Evolutionary conservation across 495 filamentous ascomycete genomes (phyloP), one percentile per base, ranked within the genome.

Genomic region (Podospora conica): DNA sequence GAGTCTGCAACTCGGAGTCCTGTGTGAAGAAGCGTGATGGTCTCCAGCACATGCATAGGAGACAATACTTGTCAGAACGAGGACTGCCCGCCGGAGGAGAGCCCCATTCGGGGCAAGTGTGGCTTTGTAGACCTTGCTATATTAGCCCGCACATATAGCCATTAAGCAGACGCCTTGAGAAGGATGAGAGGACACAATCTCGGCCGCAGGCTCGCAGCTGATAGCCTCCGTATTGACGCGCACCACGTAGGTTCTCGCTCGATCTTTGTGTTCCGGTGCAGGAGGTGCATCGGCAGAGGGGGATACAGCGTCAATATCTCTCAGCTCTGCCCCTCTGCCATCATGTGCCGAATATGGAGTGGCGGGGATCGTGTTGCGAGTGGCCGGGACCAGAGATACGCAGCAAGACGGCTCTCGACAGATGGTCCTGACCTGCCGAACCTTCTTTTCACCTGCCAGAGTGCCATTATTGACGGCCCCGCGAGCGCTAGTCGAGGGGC

Each of bases 101-200:
- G 67, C 59, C 66, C 58, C 33, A 23, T 20, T 53, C 23, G 20
- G 48, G 24, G 63, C 71, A 75, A 66, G 75, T 75, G 65, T 75
- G 65, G 55, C 25, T 59, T 59, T 74, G 65, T 58, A 68, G 74
- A 71, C 69, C 67, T 71, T 65, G 40, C 70, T 78, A 79, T 81
- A 80, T 78, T 76, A 76, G 73, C 70, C 71, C 77, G 68, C 74
- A 76, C 66, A 77, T 79, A 80, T 80, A 77, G 71, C 68, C 77
- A 70, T 75, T 71, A 74, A 70, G 70, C 73, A 74, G 70, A 67
- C 67, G 73, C 67, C 70, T 72, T 72, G 72, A 69, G 71, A 66
- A 72, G 68, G 68, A 66, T 56, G 67, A 68, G 55, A 71, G 70
- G 64, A 71, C 66, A 66, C 68, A 79, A 79, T 77, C 66, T 79